These are phyloP conservation scores for Gymnopilus junonius DNA, from an alignment of 768 basidiomycete species.

Conservation along the genomic window DNA sequence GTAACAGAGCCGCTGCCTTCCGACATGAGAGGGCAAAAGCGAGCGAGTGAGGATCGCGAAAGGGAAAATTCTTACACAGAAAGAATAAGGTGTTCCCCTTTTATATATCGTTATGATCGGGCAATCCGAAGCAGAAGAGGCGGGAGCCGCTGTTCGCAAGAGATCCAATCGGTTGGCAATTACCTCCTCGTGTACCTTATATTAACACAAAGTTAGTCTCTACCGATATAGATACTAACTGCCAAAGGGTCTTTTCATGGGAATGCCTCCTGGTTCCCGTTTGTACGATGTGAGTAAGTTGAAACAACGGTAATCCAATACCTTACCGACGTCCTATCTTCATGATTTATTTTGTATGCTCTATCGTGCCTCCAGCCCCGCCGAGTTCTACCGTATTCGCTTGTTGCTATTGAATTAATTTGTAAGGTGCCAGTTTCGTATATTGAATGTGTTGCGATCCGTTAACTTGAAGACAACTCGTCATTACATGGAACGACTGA, in stretches of 20 bases:
- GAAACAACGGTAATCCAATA: no score
- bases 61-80: background rate
- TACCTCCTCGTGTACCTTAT: conserved; percentile 20
- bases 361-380: background rate
- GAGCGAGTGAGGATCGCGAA: background rate
- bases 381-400: background rate
- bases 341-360: no score
- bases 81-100: background rate
- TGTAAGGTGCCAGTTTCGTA: no score
- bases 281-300: background rate
- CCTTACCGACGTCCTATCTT: no score
- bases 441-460: no score
- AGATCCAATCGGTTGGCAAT: conserved; percentile 19
- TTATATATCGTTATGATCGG: conserved; percentile 18
- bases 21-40: conserved; percentile 7
- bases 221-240: background rate
- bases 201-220: conserved; percentile 4
- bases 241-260: background rate
- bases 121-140: conserved; percentile 25
- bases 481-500: no score
- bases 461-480: no score
- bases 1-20: conserved; percentile 14
- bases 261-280: background rate
- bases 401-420: background rate
- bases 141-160: conserved; percentile 17